A percentile compares a stretch with the other conserved stretches of the same genome.
Conservation (phyloP, 495 filamentous ascomycete genomes). For the Talaromyces ruber region DNA sequence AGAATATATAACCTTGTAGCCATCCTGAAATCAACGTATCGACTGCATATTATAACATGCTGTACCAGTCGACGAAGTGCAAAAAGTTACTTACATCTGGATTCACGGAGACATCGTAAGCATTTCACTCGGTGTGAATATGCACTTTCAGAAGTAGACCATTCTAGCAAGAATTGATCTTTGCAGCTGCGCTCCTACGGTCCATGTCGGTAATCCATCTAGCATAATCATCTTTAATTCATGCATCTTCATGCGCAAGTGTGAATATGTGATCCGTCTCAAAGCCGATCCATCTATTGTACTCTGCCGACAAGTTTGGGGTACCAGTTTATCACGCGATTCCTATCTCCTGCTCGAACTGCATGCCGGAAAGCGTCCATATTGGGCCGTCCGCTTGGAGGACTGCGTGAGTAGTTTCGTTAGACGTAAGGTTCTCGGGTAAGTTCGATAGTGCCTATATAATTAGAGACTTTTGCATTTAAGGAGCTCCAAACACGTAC, state of each 20-base stretch:
- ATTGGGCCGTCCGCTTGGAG: background rate
- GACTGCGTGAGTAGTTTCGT: background rate
- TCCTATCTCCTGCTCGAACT: background rate
- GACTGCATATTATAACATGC: background rate
- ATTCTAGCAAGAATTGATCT: background rate
- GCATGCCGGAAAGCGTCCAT: background rate
- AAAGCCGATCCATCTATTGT: background rate
- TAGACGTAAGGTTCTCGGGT: background rate
- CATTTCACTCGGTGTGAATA: background rate
- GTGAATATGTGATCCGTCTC: background rate
- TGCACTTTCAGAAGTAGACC: background rate
- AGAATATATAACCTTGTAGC: background rate
- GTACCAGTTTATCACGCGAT: background rate
- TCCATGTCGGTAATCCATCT: background rate
- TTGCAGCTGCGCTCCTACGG: background rate
- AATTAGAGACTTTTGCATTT: background rate
- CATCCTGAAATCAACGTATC: background rate
- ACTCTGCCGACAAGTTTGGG: background rate
- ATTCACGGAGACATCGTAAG: background rate
- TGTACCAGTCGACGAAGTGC: background rate
- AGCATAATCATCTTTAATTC: background rate
- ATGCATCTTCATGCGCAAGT: background rate
- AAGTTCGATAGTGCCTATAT: background rate
- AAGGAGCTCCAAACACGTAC: background rate
- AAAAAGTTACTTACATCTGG: background rate